Evolutionary conservation across 352 stramenopile species (phyloP), one percentile per base, ranked within the genome.

Genomic region (Phytophthora meadii): DNA sequence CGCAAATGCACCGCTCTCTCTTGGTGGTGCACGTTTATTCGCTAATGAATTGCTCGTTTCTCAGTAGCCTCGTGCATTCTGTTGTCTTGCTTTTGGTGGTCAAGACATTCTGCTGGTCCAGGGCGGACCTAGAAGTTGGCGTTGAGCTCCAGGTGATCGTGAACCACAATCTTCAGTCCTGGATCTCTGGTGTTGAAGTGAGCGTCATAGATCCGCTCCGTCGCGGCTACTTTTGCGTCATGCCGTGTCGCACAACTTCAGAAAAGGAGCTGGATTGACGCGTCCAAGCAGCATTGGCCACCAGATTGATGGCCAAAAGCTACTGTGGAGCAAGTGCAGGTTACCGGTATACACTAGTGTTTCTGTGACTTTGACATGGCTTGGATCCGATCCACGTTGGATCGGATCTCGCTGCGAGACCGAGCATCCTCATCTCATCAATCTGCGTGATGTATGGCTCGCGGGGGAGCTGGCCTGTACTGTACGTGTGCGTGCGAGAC

Each of bases 1-100:
- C 57, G 30, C 42, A 54, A 68, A 56, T 41, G 54, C 76, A 90
- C 65, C 70, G 81, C 54, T 95, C 86, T 50, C 61, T 50, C 61
- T 96, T 36, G 30, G 76, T 86, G 1, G 80, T 85, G 42, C 63
- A 66, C 50, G 49, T 67, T 47, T 10, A 45, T 58, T 52, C 62
- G 56, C 49, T 22, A 72, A 67, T 72, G 56, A 50, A 72, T 59
- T 59, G 6, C 39, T 62, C 63, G 49, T 71, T 71, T 60, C 27
- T 56, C 56, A 17, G 11, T 8, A 17, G 9, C 15, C n/a, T 56
- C 12, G 34, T 28, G 49, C 4, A 24, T 22, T 27, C n/a, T 6
- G 17, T 60, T 46, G 54, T 34, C 51, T 54, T 54, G 48, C 17
- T 15, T 28, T 28, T 42, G 15, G 27, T 27, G 25, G 12, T 14